Conservation (phyloP, 75 land plant genomes). For the Sequoia sempervirens region DNA sequence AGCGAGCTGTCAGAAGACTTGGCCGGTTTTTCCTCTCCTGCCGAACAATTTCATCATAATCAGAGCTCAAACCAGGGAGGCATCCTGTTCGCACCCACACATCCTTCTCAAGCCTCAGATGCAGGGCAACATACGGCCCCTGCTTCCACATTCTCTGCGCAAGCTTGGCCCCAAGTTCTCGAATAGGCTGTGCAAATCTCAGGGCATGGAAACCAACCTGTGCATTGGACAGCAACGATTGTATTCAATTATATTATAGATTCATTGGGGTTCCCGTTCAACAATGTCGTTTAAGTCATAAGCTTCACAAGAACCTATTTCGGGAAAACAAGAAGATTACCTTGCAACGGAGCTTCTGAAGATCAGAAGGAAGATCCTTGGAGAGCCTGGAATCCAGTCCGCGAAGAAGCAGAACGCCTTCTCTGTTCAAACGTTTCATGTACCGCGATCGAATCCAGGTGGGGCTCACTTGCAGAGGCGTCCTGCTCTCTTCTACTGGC, state of each 20-base stretch:
- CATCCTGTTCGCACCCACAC: conserved; percentile 96
- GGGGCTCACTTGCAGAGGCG: conserved; percentile 57
- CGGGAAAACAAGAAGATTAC: conserved; percentile 16
- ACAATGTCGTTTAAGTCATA: not conserved
- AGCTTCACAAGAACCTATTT: not conserved
- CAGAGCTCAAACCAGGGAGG: conserved; percentile 57
- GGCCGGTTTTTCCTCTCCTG: conserved; percentile 40
- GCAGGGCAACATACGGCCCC: conserved; percentile 64
- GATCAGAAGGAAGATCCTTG: conserved; percentile 74
- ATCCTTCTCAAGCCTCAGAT: conserved; percentile 61
- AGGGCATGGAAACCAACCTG: conserved; percentile 88
- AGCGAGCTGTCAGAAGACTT: conserved; percentile 50
- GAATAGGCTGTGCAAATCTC: conserved; percentile 60
- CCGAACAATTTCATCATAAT: conserved; percentile 42
- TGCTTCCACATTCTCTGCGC: conserved; percentile 62
- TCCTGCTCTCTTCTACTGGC: conserved; percentile 46
- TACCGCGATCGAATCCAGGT: conserved; percentile 67
- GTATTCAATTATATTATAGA: too few species aligned
- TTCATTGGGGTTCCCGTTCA: too few species aligned
- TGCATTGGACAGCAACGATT: not conserved
- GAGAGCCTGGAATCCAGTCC: conserved; percentile 85
- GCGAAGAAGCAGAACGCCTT: conserved; percentile 60
- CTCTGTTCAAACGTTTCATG: conserved; percentile 48
- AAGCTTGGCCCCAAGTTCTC: conserved; percentile 50
- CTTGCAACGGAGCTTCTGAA: conserved; percentile 91